Percentiles rank a stretch among this genome's conserved stretches.
Conservation (phyloP, 129 eudicot genomes). For the Silybum marianum region DNA sequence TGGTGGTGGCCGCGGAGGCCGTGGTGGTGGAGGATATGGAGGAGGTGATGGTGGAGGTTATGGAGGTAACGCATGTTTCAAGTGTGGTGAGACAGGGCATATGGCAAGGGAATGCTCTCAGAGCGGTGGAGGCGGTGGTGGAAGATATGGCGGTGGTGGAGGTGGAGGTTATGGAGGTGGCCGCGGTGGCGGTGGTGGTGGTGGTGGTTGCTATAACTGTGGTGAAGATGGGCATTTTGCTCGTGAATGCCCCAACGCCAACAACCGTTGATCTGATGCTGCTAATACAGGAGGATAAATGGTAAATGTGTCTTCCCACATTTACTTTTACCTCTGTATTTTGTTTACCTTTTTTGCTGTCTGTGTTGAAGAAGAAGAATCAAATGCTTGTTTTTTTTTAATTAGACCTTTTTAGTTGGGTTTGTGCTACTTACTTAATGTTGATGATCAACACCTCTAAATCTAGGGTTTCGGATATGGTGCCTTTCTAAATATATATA, state of each 20-base stretch:
- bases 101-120: conserved; percentile 29
- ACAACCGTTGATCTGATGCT: conserved; percentile 12
- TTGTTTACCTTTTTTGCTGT: conserved; percentile 4
- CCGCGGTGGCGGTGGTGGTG: conserved; percentile 21
- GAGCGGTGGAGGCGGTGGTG: conserved; percentile 26
- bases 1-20: conserved; percentile 20
- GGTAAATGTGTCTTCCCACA: conserved; percentile 29
- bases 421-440: background rate
- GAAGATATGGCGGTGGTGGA: background rate
- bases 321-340: conserved; percentile 10
- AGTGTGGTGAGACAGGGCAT: conserved; percentile 23
- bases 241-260: conserved; percentile 33
- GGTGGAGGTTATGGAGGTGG: conserved; percentile 12
- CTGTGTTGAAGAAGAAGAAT: conserved; percentile 23
- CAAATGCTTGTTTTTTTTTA: conserved; percentile 19
- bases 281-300: background rate
- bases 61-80: conserved; percentile 17
- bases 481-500: background rate
- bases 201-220: conserved; percentile 33
- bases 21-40: conserved; percentile 1
- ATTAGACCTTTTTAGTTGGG: background rate
- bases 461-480: conserved; percentile 23
- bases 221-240: conserved; percentile 40
- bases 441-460: conserved; percentile 6
- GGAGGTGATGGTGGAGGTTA: conserved; percentile 18